Conservation (phyloP, 2,329 filamentous ascomycete species). For the Aspergillus neoniger region DNA sequence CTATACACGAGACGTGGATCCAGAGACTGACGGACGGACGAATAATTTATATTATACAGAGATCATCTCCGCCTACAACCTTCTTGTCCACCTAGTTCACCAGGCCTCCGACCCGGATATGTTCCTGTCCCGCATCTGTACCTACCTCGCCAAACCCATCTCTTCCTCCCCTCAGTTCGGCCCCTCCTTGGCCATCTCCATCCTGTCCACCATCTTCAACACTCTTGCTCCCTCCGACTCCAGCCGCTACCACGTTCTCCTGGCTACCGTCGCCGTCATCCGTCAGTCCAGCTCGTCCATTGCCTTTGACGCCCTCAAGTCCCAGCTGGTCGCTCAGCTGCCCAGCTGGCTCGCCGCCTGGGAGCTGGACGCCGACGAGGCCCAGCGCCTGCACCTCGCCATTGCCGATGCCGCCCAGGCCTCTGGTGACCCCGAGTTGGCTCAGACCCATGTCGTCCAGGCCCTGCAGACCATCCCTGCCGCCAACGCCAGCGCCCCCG, state of each 20-base stretch:
- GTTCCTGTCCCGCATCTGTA: conserved; percentile 84
- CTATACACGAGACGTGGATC: background rate
- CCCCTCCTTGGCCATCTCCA: conserved; percentile 80
- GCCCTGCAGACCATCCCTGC: conserved; percentile 76
- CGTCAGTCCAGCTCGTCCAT: conserved; percentile 67
- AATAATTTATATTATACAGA: conserved; percentile 54
- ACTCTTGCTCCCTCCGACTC: conserved; percentile 75
- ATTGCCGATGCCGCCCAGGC: conserved; percentile 80
- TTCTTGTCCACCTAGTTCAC: conserved; percentile 88
- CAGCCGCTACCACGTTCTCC: conserved; percentile 84
- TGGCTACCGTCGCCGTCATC: conserved; percentile 83
- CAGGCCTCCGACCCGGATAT: conserved; percentile 82
- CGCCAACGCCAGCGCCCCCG: conserved; percentile 55
- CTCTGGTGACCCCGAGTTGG: conserved; percentile 73
- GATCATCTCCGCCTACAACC: conserved; percentile 93
- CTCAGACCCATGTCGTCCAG: conserved; percentile 70
- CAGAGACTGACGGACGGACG: conserved; percentile 23
- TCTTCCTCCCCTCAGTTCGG: conserved; percentile 83
- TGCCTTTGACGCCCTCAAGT: conserved; percentile 80
- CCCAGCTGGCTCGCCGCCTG: conserved; percentile 80
- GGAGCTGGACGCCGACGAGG: conserved; percentile 78
- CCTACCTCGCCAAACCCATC: conserved; percentile 84
- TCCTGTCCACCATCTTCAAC: conserved; percentile 96
- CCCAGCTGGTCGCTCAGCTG: conserved; percentile 75
- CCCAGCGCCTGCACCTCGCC: conserved; percentile 80